Evolutionary conservation across 1,284 basidiomycete species (phyloP), one percentile per base, ranked within the genome.

Genomic region (Wallemia hederae): DNA sequence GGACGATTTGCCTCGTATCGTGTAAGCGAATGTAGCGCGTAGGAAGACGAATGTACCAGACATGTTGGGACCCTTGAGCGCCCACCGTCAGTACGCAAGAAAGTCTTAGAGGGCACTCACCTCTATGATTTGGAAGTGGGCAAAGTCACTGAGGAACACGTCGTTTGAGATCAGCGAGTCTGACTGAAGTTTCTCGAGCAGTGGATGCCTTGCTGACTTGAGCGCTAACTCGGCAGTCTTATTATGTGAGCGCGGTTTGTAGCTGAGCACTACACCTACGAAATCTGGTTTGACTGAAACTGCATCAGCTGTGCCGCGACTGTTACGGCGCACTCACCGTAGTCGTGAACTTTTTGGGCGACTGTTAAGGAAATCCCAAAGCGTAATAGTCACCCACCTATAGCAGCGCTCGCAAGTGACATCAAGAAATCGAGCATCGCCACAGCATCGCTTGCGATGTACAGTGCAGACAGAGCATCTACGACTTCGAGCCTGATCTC

Each of bases 381-480:
- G 7, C 7, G 39, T 9, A 11, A 49, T 14, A 49, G n/a, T 11
- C 11, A 49, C 39, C 3, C n/a, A 49, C 39, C n/a, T 17, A 49
- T 14, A 22, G 86, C 80, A 11, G 77, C 72, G 68, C 87, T 81
- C 0, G 88, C 82, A 69, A 92, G 90, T 1, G 83, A 80, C 77
- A 82, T 82, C 1, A 92, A 70, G 75, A 89, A 81, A 67, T 94
- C 90, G 0, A 91, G 70, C 60, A 87, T 72, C 0, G 86, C 85
- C 63, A 85, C 85, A n/a, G 85, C 84, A 72, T 91, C 88, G 0
- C 85, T 86, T 7, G 83, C 81, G 63, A 82, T 82, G 69, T 88
- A 89, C n/a, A 92, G 70, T 19, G 78, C 5, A 5, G 39, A 49
- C 5, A 49, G 39, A 49, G 14, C 11, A 3, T 22, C 39, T 11